Evolutionary conservation across 1,139 yeast genomes (phyloP), one percentile per base, ranked within the genome.

Genomic region (Blastobotrys malaysiensis): DNA sequence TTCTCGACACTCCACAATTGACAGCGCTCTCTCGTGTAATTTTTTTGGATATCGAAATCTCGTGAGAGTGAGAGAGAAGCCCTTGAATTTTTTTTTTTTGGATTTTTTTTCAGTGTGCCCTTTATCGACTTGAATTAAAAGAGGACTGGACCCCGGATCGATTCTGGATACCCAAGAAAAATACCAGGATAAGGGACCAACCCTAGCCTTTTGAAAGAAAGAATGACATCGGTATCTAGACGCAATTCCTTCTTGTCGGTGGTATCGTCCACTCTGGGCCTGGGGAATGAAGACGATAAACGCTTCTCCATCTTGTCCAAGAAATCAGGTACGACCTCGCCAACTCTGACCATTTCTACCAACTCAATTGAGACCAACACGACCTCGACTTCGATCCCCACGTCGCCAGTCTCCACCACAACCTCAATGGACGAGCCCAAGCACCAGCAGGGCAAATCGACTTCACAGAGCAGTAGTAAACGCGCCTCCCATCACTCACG

Each of bases 401-500:
- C 39, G 3, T 31, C 39, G 5, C 39, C 39, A 3, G 16, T 31
- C 5, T 31, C 39, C 39, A 31, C 39, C 14, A 31, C n/a, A n/a
- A n/a, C 39, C 39, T 31, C 39, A 13, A 31, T 31, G 39, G 39
- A 18, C 16, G 24, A 44, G n/a, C 20, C 46, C 19, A 16, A 44
- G 24, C 26, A 44, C 9, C 46, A 44, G 24, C 46, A 11, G 2
- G 11, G 11, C 31, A 9, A 26, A 9, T 43, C 48, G 45, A 45
- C 47, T 20, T 39, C 31, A n/a, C n/a, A n/a, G n/a, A n/a, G n/a
- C 24, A 45, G 20, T 18, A 36, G 31, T 16, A 45, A 48, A 18
- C 46, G 46, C 13, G 52, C 46, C 22, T 26, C 24, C n/a, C 24
- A 19, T 45, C 52, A 51, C 43, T 53, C 57, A 9, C 64, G 61